phyloP scores from a whole-genome alignment of 169 alveolate genomes.

The Eimeria maxima region DNA sequence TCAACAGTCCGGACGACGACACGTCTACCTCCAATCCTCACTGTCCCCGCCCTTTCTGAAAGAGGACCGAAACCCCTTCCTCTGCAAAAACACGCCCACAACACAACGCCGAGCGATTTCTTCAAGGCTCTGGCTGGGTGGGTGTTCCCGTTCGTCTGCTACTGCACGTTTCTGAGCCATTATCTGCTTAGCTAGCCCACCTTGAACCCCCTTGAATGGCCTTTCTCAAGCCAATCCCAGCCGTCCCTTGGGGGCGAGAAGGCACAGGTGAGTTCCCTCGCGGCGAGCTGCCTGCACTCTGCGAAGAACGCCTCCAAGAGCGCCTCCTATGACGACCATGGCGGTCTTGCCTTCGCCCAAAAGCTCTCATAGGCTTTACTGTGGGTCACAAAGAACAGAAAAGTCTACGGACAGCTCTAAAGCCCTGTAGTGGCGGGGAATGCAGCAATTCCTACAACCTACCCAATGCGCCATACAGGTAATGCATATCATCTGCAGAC shows the following conservation, averaged over 20 bases:
- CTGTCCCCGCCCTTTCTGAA: slow-evolving; percentile 52
- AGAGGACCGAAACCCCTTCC: slow-evolving; percentile 32
- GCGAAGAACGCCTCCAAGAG: slow-evolving; percentile 72
- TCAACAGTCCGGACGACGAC: slow-evolving; percentile 63
- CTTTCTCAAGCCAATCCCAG: slow-evolving; percentile 45
- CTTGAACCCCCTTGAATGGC: slow-evolving; percentile 16
- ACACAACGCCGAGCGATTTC: neutral
- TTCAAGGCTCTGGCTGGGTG: neutral
- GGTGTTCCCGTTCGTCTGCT: neutral
- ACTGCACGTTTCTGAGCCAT: neutral
- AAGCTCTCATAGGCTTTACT: slow-evolving; percentile 74
- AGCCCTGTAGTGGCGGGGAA: neutral
- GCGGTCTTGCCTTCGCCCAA: slow-evolving; percentile 65
- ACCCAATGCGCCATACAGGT: neutral
- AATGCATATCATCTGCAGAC: neutral
- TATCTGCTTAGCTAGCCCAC: neutral
- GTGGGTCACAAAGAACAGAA: neutral
- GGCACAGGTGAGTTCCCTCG: slow-evolving; percentile 46
- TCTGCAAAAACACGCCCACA: neutral
- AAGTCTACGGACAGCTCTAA: neutral
- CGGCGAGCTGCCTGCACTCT: slow-evolving; percentile 74
- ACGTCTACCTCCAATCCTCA: slow-evolving; percentile 64
- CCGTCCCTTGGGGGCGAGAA: slow-evolving; percentile 59
- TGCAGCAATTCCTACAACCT: neutral
- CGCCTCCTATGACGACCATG: slow-evolving; percentile 54